These are phyloP conservation scores for Mycena maculata DNA, from an alignment of 768 basidiomycete genomes.

Conservation along the genomic window DNA sequence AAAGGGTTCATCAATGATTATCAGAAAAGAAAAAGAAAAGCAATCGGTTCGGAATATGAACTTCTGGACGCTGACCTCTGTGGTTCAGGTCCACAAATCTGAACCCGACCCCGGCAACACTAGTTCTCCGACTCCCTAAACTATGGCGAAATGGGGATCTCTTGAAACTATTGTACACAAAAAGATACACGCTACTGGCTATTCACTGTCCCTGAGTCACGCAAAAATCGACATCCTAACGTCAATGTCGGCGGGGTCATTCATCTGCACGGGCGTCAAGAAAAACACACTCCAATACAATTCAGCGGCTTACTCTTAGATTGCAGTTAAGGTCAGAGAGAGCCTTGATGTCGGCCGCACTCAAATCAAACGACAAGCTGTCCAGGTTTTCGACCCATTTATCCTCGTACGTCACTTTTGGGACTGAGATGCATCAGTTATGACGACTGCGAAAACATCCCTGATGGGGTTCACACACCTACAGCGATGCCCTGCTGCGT, in stretches of 20 bases:
- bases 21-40: no score
- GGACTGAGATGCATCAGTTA: slow-evolving; percentile 57
- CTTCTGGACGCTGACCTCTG: no score
- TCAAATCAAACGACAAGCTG: slow-evolving; percentile 60
- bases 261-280: slow-evolving; percentile 57
- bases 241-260: slow-evolving; percentile 78
- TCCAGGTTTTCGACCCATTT: slow-evolving; percentile 69
- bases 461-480: no score
- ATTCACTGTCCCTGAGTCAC: slow-evolving; percentile 43
- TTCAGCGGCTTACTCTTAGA: slow-evolving; percentile 63
- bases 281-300: slow-evolving; percentile 11
- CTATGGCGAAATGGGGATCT: no score
- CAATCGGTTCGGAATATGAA: no score
- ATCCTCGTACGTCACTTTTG: slow-evolving; percentile 67
- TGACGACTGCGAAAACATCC: no score
- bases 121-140: no score
- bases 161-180: no score
- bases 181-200: no score
- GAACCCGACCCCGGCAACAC: no score
- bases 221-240: slow-evolving; percentile 77
- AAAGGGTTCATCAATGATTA: no score
- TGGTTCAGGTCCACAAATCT: no score
- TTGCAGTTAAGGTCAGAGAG: slow-evolving; percentile 65
- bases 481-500: slow-evolving; percentile 77
- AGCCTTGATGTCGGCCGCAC: slow-evolving; percentile 57